Conservation (phyloP, 2,329 filamentous ascomycete species). For the Hypomyces rosellus region DNA sequence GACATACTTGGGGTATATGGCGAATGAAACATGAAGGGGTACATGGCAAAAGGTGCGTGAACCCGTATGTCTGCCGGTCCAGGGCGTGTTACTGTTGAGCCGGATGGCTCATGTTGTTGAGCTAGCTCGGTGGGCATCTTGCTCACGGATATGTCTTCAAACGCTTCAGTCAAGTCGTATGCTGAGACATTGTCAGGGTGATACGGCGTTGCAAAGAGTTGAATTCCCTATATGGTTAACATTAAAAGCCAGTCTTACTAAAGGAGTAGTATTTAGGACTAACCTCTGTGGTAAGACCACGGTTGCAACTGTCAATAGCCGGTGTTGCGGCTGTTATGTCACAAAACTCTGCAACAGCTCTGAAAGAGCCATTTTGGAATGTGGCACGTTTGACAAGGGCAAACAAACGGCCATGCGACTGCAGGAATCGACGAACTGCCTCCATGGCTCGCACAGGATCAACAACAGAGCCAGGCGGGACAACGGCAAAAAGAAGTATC, state of each 20-base stretch:
- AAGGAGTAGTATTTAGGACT: conserved; percentile 3
- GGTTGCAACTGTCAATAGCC: conserved; percentile 32
- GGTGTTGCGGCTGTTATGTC: conserved; percentile 39
- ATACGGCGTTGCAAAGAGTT: conserved; percentile 18
- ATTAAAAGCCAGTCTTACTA: background rate
- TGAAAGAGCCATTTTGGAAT: conserved; percentile 37
- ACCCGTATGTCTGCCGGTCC: conserved; percentile 14
- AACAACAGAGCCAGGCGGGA: conserved; percentile 13
- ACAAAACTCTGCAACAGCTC: conserved; percentile 47
- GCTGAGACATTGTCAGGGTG: conserved; percentile 3
- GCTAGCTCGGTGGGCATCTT: conserved; percentile 9
- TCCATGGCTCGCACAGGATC: conserved; percentile 31
- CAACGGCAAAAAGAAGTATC: conserved; percentile 22
- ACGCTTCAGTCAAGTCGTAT: conserved; percentile 10
- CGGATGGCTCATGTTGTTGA: conserved; percentile 8
- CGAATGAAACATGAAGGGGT: conserved; percentile 28
- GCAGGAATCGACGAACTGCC: conserved; percentile 30
- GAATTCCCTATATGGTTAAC: conserved; percentile 15
- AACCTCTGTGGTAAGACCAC: conserved; percentile 21
- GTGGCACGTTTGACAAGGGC: conserved; percentile 40
- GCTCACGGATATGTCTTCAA: conserved; percentile 17
- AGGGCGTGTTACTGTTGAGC: conserved; percentile 6
- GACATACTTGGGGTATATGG: conserved; percentile 22
- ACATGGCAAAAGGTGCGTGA: conserved; percentile 23
- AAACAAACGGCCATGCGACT: conserved; percentile 44